These are phyloP conservation scores for Pseudonectria buxi DNA, from an alignment of 2,329 filamentous ascomycete genomes.

Conservation along the genomic window DNA sequence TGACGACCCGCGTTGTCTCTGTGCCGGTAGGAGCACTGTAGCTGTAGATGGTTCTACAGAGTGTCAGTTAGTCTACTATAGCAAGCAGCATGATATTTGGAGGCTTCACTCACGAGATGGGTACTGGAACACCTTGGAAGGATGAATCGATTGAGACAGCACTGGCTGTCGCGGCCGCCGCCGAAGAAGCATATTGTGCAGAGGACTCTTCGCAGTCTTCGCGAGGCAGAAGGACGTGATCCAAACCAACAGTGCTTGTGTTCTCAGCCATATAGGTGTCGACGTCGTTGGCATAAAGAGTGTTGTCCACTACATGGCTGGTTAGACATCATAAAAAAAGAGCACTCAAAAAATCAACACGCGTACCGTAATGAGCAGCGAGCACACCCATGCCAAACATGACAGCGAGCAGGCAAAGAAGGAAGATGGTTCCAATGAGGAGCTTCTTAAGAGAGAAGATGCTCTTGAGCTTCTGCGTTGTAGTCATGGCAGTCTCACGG, in stretches of 20 bases:
- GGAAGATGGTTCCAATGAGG: constrained; percentile 6
- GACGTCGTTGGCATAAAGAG: not conserved
- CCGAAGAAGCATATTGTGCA: not conserved
- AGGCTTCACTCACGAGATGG: constrained; percentile 28
- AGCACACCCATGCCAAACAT: constrained; percentile 25
- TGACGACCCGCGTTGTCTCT: constrained; percentile 5
- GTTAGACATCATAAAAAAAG: constrained; percentile 4
- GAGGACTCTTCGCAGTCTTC: not conserved
- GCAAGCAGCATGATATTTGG: not conserved
- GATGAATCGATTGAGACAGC: not conserved
- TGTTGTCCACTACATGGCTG: constrained; percentile 2
- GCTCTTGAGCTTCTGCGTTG: constrained; percentile 8
- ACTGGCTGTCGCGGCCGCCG: not conserved
- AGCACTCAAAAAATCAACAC: not conserved
- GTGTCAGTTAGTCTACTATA: not conserved
- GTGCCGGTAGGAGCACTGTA: constrained; percentile 12
- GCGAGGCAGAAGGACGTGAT: constrained; percentile 9
- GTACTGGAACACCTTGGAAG: constrained; percentile 18
- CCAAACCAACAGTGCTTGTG: not conserved
- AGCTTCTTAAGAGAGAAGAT: constrained; percentile 7
- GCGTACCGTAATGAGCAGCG: constrained; percentile 21
- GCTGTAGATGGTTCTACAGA: constrained; percentile 25
- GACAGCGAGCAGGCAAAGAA: constrained; percentile 10
- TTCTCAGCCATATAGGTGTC: not conserved
- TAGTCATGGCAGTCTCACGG: constrained; percentile 3